Evolutionary conservation across 768 basidiomycete species (phyloP).

Genomic region (Tylopilus felleus): DNA sequence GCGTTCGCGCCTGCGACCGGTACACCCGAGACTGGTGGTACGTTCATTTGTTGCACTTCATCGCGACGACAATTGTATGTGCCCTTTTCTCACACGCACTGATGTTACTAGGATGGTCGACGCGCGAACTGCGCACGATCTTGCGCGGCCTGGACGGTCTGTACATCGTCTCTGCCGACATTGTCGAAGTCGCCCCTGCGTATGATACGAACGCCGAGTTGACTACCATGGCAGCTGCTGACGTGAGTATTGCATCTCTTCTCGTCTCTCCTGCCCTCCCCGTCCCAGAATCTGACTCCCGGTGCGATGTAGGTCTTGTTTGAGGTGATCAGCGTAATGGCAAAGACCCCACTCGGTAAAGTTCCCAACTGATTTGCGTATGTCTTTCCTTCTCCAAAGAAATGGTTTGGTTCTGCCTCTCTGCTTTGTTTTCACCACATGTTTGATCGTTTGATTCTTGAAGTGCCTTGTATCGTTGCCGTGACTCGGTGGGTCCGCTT

Average conservation of each 20-base stretch:
- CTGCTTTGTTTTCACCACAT: too few species aligned
- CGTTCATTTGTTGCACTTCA: background rate
- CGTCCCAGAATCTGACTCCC: background rate
- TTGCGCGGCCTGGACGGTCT: constrained; percentile 73
- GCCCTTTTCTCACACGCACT: background rate
- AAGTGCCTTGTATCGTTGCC: too few species aligned
- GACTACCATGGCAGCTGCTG: constrained; percentile 62
- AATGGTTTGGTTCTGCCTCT: too few species aligned
- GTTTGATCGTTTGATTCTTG: too few species aligned
- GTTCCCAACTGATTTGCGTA: constrained; percentile 23
- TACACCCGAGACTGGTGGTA: constrained; percentile 77
- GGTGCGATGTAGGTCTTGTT: constrained; percentile 53
- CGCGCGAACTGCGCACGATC: constrained; percentile 75
- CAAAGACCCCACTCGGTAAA: constrained; percentile 74
- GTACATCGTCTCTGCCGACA: constrained; percentile 74
- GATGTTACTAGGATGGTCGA: constrained; percentile 68
- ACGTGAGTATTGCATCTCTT: constrained; percentile 36
- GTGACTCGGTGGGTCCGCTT: background rate
- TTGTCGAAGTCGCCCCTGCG: constrained; percentile 83
- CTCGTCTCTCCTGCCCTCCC: too few species aligned
- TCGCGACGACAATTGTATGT: too few species aligned
- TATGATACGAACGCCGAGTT: constrained; percentile 68
- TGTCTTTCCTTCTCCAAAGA: too few species aligned
- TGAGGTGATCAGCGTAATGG: constrained; percentile 77
- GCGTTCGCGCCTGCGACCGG: constrained; percentile 82